Conservation (phyloP, 805 yeast species). For the Yamadazyma endophytica region DNA sequence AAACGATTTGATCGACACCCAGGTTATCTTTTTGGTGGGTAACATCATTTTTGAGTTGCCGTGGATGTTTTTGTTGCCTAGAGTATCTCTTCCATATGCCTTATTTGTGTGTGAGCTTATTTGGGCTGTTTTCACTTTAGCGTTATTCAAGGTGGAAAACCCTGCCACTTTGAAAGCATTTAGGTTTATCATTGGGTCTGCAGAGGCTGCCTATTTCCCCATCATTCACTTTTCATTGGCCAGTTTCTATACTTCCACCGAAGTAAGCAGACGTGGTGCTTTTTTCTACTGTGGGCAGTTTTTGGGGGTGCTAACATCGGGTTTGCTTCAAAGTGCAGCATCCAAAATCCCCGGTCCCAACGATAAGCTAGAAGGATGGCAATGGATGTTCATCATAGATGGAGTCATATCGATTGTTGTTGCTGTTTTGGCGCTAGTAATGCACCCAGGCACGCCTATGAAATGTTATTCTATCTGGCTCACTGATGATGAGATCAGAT, state of each 20-base stretch:
- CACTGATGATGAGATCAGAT: constrained; percentile 52
- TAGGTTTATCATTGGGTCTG: constrained; percentile 21
- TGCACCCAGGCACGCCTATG: constrained; percentile 22
- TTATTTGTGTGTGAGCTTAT: constrained; percentile 12
- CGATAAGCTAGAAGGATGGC: constrained; percentile 15
- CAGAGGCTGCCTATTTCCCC: constrained; percentile 24
- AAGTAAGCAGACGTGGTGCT: constrained; percentile 20
- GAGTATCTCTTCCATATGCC: constrained; percentile 13
- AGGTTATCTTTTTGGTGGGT: constrained; percentile 20
- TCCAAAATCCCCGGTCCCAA: constrained; percentile 4
- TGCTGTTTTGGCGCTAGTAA: constrained; percentile 14
- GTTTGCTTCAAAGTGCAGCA: constrained; percentile 18
- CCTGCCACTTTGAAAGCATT: constrained; percentile 19
- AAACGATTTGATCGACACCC: constrained; percentile 24
- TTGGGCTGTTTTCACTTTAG: constrained; percentile 21
- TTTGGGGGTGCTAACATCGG: constrained; percentile 25
- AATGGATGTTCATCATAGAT: constrained; percentile 23
- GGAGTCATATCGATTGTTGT: constrained; percentile 17
- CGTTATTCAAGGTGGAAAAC: constrained; percentile 14
- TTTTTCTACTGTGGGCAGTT: constrained; percentile 27
- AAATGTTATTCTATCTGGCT: constrained; percentile 47
- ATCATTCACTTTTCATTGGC: constrained; percentile 23
- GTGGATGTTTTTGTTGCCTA: constrained; percentile 19
- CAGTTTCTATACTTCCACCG: constrained; percentile 20
- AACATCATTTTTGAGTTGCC: constrained; percentile 23